Evolutionary conservation across 1,139 yeast genomes (phyloP), one percentile per base, ranked within the genome.

Genomic region (Eremothecium gossypii): DNA sequence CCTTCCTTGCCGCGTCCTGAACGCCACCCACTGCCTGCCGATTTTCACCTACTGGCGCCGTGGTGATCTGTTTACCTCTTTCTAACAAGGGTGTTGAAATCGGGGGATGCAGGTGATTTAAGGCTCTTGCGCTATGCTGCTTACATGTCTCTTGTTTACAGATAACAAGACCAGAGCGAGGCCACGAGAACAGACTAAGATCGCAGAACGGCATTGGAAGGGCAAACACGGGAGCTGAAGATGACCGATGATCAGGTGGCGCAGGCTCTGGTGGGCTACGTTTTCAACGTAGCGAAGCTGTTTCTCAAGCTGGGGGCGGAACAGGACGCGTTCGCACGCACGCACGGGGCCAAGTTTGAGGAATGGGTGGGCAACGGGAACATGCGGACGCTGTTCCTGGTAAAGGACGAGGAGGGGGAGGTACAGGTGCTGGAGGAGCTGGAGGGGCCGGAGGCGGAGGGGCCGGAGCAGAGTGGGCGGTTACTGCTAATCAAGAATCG

Each of bases 401-500:
- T 35, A 5, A 39, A 38, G 12, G 34, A 32, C 14, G 29, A n/a
- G 11, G 29, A 34, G n/a, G 37, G 37, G 11, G 5, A 23, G 27
- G n/a, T 34, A 11, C n/a, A 23, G 13, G 29, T 23, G 9, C 7
- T n/a, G 9, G 37, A 34, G 29, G 37, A 34, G n/a, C n/a, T 23
- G 20, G 37, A 34, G 9, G n/a, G 10, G n/a, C 20, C 13, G n/a
- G 37, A 34, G 11, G 29, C 14, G 27, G 37, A 14, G 27, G 29
- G 13, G n/a, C 11, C n/a, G 13, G 11, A 27, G 9, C 13, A 34
- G 29, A 9, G n/a, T n/a, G 37, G 37, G 37, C 37, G 37, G 37
- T 26, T 48, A 30, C 17, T 47, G 42, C 46, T 42, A 40, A 44
- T 41, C 40, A 54, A 39, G 45, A 50, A 27, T 32, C 42, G 43